These are phyloP conservation scores for Canavalia gladiata DNA, from an alignment of 306 rosid genomes.

Conservation along the genomic window DNA sequence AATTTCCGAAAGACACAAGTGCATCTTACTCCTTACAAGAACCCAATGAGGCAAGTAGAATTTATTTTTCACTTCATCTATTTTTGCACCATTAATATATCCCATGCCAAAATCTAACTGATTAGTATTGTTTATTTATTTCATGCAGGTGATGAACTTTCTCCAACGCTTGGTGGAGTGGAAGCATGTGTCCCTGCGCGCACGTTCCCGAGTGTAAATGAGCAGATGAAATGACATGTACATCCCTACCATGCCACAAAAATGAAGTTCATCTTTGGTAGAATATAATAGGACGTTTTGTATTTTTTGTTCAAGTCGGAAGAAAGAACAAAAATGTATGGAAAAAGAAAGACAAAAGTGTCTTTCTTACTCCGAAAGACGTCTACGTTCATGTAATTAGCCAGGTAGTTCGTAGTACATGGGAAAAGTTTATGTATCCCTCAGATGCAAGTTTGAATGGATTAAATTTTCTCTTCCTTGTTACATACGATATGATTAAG, in stretches of 20 bases:
- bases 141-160: conserved; percentile 71
- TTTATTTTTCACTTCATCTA: neutral
- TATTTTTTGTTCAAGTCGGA: conserved; percentile 33
- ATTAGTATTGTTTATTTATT: neutral
- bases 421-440: conserved; percentile 24
- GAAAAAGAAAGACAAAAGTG: conserved; percentile 45
- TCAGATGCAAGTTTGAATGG: conserved; percentile 30
- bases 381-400: conserved; percentile 48
- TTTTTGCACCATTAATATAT: neutral
- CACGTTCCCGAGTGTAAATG: conserved; percentile 54
- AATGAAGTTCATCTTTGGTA: conserved; percentile 40
- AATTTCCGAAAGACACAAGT: conserved; percentile 85
- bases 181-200: conserved; percentile 53
- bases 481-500: neutral
- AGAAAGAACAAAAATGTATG: conserved; percentile 45
- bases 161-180: conserved; percentile 74
- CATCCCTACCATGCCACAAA: conserved; percentile 49
- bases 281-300: conserved; percentile 47
- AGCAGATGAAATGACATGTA: conserved; percentile 40
- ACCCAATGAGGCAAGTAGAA: conserved; percentile 78
- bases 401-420: conserved; percentile 23
- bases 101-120: neutral
- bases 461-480: conserved; percentile 20
- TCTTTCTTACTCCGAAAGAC: conserved; percentile 35
- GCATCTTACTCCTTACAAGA: conserved; percentile 87